These are phyloP conservation scores for Ilex asprella DNA, from an alignment of 257 asterid species.

Conservation along the genomic window DNA sequence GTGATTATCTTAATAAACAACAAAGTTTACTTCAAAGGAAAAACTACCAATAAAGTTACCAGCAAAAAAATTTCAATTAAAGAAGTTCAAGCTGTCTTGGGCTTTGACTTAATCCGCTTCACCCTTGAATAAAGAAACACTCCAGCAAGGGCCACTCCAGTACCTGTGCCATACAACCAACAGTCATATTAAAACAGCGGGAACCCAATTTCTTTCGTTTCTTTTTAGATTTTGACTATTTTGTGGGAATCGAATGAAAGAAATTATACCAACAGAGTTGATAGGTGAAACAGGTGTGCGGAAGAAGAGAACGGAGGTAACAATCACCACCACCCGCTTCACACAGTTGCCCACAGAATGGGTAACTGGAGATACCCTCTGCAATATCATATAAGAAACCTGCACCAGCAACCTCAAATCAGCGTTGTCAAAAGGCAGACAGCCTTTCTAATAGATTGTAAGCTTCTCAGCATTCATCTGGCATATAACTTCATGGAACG, in stretches of 20 bases:
- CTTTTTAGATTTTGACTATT: background rate
- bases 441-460: background rate
- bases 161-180: slow-evolving; percentile 38
- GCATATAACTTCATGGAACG: too few species aligned
- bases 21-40: background rate
- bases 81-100: slow-evolving; percentile 44
- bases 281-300: slow-evolving; percentile 70
- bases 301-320: slow-evolving; percentile 80
- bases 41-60: slow-evolving; percentile 6
- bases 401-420: slow-evolving; percentile 24
- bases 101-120: slow-evolving; percentile 59
- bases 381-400: slow-evolving; percentile 90
- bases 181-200: too few species aligned
- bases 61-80: slow-evolving; percentile 20
- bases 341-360: slow-evolving; percentile 92
- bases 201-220: background rate
- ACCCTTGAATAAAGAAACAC: slow-evolving; percentile 86
- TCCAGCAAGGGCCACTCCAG: slow-evolving; percentile 84
- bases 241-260: slow-evolving; percentile 2
- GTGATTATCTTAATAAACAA: slow-evolving; percentile 13
- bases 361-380: slow-evolving; percentile 89
- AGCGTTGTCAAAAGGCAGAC: background rate
- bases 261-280: slow-evolving; percentile 58
- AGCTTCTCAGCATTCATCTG: too few species aligned
- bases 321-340: slow-evolving; percentile 87